Conservation (phyloP, 495 filamentous ascomycete species). For the Neurospora sp. region DNA sequence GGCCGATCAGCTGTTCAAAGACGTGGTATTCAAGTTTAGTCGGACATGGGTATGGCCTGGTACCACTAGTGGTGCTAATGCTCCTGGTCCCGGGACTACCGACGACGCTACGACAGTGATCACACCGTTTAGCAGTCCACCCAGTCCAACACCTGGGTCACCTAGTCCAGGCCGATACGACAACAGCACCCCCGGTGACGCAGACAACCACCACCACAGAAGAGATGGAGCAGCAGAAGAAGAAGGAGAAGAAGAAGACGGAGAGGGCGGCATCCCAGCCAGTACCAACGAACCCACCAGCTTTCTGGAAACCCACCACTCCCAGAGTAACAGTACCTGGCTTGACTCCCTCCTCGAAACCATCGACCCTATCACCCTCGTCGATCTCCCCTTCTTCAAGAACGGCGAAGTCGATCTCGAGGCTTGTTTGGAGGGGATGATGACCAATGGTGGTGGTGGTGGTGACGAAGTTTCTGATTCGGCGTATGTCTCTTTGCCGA, state of each 20-base stretch:
- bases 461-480: not conserved
- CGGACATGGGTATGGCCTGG: slow-evolving; percentile 2
- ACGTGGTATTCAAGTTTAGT: slow-evolving; percentile 8
- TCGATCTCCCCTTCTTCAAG: not conserved
- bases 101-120: not conserved
- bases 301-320: no score
- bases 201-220: not conserved
- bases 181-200: not conserved
- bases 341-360: not conserved
- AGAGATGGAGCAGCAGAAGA: not conserved
- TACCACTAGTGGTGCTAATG: not conserved
- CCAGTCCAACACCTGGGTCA: not conserved
- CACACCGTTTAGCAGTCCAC: not conserved
- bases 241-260: not conserved
- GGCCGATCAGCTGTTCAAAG: slow-evolving; percentile 10
- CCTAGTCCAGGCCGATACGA: not conserved
- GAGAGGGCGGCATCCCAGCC: not conserved
- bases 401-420: not conserved
- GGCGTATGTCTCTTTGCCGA: not conserved
- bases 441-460: not conserved
- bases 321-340: not conserved
- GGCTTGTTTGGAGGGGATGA: not conserved
- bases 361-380: not conserved
- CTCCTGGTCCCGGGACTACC: not conserved
- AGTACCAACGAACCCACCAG: not conserved